Evolutionary conservation across 768 basidiomycete species (phyloP).

Genomic region (Ramaria sp.): DNA sequence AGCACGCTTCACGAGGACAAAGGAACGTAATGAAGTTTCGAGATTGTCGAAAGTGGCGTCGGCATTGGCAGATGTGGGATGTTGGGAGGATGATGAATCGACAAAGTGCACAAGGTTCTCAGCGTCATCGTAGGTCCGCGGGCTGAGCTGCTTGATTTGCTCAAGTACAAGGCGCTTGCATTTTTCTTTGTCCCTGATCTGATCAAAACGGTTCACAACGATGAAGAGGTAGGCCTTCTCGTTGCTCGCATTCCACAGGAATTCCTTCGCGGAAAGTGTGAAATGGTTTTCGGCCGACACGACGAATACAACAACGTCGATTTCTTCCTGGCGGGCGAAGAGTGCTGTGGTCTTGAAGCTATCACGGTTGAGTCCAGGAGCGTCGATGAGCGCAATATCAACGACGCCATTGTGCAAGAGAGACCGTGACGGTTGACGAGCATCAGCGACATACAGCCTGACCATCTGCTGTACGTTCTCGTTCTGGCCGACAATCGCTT

Average conservation of each 20-base stretch:
- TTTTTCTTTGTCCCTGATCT: slow-evolving; percentile 90
- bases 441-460: slow-evolving; percentile 84
- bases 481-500: slow-evolving; percentile 67
- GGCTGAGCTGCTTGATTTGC: slow-evolving; percentile 87
- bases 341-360: slow-evolving; percentile 89
- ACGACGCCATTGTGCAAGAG: slow-evolving; percentile 92
- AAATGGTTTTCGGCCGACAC: slow-evolving; percentile 98
- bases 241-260: slow-evolving; percentile 83
- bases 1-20: slow-evolving; percentile 91
- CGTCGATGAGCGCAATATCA: slow-evolving; percentile 97
- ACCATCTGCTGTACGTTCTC: slow-evolving; percentile 62
- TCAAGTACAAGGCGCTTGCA: slow-evolving; percentile 83
- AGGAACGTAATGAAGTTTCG: slow-evolving; percentile 82
- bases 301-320: slow-evolving; percentile 97
- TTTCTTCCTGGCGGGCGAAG: slow-evolving; percentile 94
- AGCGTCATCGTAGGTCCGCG: slow-evolving; percentile 84
- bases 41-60: slow-evolving; percentile 76
- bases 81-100: slow-evolving; percentile 71
- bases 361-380: slow-evolving; percentile 94
- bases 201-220: slow-evolving; percentile 96
- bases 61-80: slow-evolving; percentile 51
- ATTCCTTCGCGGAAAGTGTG: slow-evolving; percentile 90
- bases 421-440: slow-evolving; percentile 66
- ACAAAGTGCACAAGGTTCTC: slow-evolving; percentile 97
- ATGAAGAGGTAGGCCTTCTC: slow-evolving; percentile 98